A percentile compares a stretch with the other conserved stretches of the same genome.
These are phyloP conservation scores for Pichia membranifaciens DNA, from an alignment of 805 yeast genomes.

Conservation along the genomic window DNA sequence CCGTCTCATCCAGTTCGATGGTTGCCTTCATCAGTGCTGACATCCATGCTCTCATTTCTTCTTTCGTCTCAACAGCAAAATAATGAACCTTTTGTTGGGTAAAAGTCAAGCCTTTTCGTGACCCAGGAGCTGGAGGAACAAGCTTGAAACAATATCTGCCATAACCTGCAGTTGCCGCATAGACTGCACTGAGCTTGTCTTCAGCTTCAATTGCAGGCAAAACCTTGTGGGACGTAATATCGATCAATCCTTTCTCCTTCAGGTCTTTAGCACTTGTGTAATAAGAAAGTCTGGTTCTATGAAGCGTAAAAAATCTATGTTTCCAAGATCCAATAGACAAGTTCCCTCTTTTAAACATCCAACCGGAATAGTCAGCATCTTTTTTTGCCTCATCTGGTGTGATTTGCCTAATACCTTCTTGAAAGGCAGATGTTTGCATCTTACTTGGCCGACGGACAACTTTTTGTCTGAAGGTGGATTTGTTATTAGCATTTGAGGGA, in stretches of 20 bases:
- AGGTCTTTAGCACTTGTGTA: constrained; percentile 73
- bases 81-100: constrained; percentile 95
- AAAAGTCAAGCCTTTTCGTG: constrained; percentile 88
- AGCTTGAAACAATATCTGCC: constrained; percentile 92
- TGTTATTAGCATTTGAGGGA: constrained; percentile 25
- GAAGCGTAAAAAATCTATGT: constrained; percentile 75
- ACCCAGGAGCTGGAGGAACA: constrained; percentile 97
- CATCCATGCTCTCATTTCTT: constrained; percentile 94
- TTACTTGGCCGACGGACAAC: constrained; percentile 37
- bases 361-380: constrained; percentile 76
- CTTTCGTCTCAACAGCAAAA: constrained; percentile 88
- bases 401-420: constrained; percentile 77
- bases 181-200: constrained; percentile 72
- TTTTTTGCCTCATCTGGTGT: constrained; percentile 74
- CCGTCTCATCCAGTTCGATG: constrained; percentile 88
- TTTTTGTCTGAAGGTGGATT: constrained; percentile 35
- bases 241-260: constrained; percentile 87
- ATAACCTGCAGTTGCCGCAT: constrained; percentile 89
- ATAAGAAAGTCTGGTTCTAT: constrained; percentile 90
- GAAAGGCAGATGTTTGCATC: constrained; percentile 69
- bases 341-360: constrained; percentile 93
- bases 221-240: constrained; percentile 91
- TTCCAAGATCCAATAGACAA: constrained; percentile 88
- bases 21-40: constrained; percentile 93
- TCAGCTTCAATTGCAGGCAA: constrained; percentile 72